Percentiles rank a stretch among this genome's conserved stretches.
phyloP scores from a whole-genome alignment of 768 basidiomycete genomes.

The Trametes elegans region DNA sequence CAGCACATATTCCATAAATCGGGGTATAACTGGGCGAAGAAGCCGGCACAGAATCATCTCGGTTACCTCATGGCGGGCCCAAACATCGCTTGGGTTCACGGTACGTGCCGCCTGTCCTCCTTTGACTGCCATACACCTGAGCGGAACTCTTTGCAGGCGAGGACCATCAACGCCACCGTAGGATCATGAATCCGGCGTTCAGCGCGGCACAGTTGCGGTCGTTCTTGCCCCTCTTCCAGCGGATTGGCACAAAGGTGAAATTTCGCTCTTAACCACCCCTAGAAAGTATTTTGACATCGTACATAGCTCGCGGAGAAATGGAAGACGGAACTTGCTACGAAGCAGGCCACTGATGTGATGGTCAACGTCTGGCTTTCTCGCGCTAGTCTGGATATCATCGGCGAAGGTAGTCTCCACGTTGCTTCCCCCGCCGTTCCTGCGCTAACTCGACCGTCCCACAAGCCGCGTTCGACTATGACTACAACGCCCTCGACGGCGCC shows the following conservation, averaged over 20 bases:
- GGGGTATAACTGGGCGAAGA: slow-evolving; percentile 26
- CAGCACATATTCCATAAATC: slow-evolving; percentile 29
- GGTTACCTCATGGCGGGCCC: neutral
- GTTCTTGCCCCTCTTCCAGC: slow-evolving; percentile 23
- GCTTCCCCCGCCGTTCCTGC: too few species aligned
- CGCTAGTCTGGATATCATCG: slow-evolving; percentile 24
- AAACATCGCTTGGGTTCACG: neutral
- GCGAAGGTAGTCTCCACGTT: slow-evolving; percentile 22
- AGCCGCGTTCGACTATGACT: slow-evolving; percentile 26
- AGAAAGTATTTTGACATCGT: neutral
- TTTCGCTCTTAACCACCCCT: too few species aligned
- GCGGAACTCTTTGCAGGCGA: slow-evolving; percentile 16
- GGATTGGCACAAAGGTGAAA: slow-evolving; percentile 17
- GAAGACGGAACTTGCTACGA: slow-evolving; percentile 15
- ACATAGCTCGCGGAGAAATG: slow-evolving; percentile 22
- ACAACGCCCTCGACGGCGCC: slow-evolving; percentile 14
- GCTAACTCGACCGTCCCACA: too few species aligned
- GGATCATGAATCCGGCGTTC: slow-evolving; percentile 23
- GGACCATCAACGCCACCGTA: slow-evolving; percentile 21
- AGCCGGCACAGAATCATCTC: slow-evolving; percentile 2
- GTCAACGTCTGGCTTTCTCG: slow-evolving; percentile 21
- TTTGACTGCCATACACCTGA: too few species aligned
- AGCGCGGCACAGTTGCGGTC: slow-evolving; percentile 16
- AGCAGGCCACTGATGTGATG: neutral
- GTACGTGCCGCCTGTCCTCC: neutral